Evolutionary conservation across 75 land plant species (phyloP).

Genomic region (Cryptomeria japonica): DNA sequence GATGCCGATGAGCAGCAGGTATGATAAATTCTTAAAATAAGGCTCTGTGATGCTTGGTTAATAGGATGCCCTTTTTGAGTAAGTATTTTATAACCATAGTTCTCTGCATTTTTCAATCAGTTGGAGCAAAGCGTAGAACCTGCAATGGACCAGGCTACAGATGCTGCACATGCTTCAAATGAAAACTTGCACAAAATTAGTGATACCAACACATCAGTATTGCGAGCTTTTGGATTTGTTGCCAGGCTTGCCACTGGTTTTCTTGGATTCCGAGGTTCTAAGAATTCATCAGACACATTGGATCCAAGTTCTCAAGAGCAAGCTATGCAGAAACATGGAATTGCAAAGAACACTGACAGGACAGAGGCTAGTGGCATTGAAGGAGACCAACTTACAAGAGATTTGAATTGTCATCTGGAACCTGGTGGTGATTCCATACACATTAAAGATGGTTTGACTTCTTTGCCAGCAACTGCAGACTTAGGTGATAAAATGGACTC

Average conservation of each 20-base stretch:
- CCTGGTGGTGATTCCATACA: neutral
- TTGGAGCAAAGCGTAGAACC: neutral
- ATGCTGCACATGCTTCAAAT: constrained; percentile 10
- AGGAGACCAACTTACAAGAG: neutral
- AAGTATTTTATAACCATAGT: neutral
- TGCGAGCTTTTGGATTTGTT: constrained; percentile 65
- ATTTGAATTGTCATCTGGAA: neutral
- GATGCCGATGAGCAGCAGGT: constrained; percentile 56
- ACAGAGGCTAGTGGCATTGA: neutral
- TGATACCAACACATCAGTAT: constrained; percentile 38
- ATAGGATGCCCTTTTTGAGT: neutral
- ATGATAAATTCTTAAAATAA: constrained; percentile 7
- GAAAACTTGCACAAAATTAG: constrained; percentile 18
- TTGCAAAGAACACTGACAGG: constrained; percentile 8
- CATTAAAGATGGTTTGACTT: constrained; percentile 7
- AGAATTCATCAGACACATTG: constrained; percentile 18
- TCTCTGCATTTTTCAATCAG: neutral
- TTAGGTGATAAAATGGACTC: neutral
- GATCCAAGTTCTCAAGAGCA: constrained; percentile 15
- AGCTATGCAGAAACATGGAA: constrained; percentile 11
- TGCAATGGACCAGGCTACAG: constrained; percentile 17
- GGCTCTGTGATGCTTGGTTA: neutral
- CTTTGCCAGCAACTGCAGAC: neutral
- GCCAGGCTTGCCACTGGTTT: constrained; percentile 63
- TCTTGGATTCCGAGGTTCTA: constrained; percentile 33